Base-by-base conservation (phyloP, 208 protist species). In the Acanthamoeba royreba region DNA sequence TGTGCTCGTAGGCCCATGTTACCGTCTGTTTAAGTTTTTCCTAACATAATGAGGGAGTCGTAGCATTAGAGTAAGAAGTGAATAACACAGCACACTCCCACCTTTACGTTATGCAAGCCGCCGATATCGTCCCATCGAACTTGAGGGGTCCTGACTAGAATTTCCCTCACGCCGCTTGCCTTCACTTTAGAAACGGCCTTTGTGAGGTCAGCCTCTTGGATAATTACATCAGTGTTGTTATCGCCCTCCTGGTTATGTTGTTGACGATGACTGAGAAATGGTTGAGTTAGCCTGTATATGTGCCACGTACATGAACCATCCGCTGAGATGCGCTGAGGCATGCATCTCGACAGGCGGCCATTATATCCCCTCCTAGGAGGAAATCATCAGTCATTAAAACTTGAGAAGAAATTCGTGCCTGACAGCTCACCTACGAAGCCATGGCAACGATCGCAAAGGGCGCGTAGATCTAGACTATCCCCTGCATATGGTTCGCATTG, bases 1-100 rank as follows among this genome's bases (percentile, higher is more conserved):
- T 22, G 63, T 77, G 53, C n/a, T 92, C 87, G 46, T 92, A 77
- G 38, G 87, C 87, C 87, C 87, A 92, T 19, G 63, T 92, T 25
- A 92, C 63, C 42, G 87, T 53, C 55, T 92, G 43, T 35, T 28
- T 49, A 8, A 92, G 87, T 45, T 77, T 35, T n/a, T 90, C 49
- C 74, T 85, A 28, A 17, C 49, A 55, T 55, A 9, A 55, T n/a
- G n/a, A n/a, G n/a, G n/a, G n/a, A n/a, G n/a, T 19, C 49, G 49
- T 19, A 19, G 13, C 49, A 55, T 55, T 55, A 55, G 49, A 55
- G 15, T 81, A 33, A 33, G 40, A 33, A 1, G 69, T 22, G 69
- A 33, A 33, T 22, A 81, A 81, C 66, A 25, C 17, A 22, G 40
- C 40, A 25, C 28, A n/a, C n/a, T 8, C 28, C n/a, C 11, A 33